phyloP scores from a whole-genome alignment of 2,329 filamentous ascomycete species.

The Canariomyces notabilis region DNA sequence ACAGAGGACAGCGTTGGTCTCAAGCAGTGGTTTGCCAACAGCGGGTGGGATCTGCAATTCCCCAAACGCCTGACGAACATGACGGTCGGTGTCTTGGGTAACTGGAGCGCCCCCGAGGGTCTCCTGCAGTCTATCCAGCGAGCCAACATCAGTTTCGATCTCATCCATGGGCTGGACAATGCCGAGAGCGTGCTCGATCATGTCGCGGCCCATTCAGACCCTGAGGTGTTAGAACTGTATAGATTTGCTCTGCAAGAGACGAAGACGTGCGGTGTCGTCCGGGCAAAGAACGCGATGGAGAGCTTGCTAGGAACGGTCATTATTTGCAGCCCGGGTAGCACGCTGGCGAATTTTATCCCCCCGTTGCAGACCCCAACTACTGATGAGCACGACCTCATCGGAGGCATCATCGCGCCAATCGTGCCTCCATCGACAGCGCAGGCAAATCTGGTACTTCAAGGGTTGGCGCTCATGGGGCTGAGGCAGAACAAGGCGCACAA shows the following conservation, averaged over 20 bases:
- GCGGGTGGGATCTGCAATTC: slow-evolving; percentile 75
- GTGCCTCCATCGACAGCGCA: slow-evolving; percentile 62
- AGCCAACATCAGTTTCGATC: slow-evolving; percentile 72
- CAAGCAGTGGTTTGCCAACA: slow-evolving; percentile 79
- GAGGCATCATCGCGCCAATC: slow-evolving; percentile 76
- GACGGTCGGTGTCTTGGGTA: slow-evolving; percentile 64
- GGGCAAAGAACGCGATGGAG: slow-evolving; percentile 67
- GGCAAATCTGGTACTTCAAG: slow-evolving; percentile 66
- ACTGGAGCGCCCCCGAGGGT: slow-evolving; percentile 72
- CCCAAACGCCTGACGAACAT: slow-evolving; percentile 59
- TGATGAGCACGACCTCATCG: slow-evolving; percentile 46
- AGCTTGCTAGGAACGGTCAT: slow-evolving; percentile 74
- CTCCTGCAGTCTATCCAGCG: slow-evolving; percentile 68
- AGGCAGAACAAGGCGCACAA: slow-evolving; percentile 77
- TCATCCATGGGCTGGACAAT: slow-evolving; percentile 76
- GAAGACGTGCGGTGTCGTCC: slow-evolving; percentile 72
- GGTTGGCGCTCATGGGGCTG: slow-evolving; percentile 73
- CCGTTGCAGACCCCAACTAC: slow-evolving; percentile 48
- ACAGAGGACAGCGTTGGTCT: slow-evolving; percentile 42
- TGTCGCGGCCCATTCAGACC: slow-evolving; percentile 67
- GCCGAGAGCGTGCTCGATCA: slow-evolving; percentile 69
- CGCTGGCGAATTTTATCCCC: slow-evolving; percentile 65
- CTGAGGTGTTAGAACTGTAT: slow-evolving; percentile 76
- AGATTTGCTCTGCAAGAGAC: slow-evolving; percentile 66
- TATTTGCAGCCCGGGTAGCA: slow-evolving; percentile 66